Evolutionary conservation across 805 yeast genomes (phyloP), one percentile per base, ranked within the genome.

Genomic region (Diddensiella santjacobensis): DNA sequence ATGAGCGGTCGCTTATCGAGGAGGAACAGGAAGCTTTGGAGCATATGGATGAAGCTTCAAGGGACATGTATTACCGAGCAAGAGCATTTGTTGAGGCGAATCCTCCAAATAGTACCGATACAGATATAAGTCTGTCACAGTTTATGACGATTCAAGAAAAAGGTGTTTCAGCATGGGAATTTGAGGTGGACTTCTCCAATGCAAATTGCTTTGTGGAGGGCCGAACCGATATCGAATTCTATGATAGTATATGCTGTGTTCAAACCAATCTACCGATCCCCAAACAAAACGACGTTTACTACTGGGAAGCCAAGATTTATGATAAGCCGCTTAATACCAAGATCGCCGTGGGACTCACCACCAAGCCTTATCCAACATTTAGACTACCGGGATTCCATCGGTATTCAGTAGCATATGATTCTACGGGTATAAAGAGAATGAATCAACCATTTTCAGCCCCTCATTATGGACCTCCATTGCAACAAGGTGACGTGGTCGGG

Each of bases 301-400:
- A 91, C 68, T 88, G 84, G 70, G 98, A 90, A 62, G 78, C 83
- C 36, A 93, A 93, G 60, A 76, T 93, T 1, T 89, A 80, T 66
- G 88, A 84, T 35, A 72, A 78, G 45, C 80, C 84, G 1, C 63
- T 57, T n/a, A 68, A 63, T 37, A 66, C 78, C 0, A 51, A 47
- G 19, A 57, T 91, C 1, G 79, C 96, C 0, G 72, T 93, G 17
- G 99, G 99, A 0, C 61, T 93, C 2, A 76, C 90, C 0, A 79
- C 95, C 0, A 79, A 81, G 53, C 99, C 99, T 4, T 93, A 93
- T 60, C 99, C 99, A 1, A 81, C 84, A 67, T 93, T 93, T 67
- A 73, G 97, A 56, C 71, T 93, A 35, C 98, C 99, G 0, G 99
- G 99, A 0, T 78, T 93, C 60, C 96, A 89, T 59, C 75, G 83